A percentile compares a stretch with the other conserved stretches of the same genome.
Evolutionary conservation across 495 filamentous ascomycete genomes (phyloP).

Genomic region (Immersiella caudata): DNA sequence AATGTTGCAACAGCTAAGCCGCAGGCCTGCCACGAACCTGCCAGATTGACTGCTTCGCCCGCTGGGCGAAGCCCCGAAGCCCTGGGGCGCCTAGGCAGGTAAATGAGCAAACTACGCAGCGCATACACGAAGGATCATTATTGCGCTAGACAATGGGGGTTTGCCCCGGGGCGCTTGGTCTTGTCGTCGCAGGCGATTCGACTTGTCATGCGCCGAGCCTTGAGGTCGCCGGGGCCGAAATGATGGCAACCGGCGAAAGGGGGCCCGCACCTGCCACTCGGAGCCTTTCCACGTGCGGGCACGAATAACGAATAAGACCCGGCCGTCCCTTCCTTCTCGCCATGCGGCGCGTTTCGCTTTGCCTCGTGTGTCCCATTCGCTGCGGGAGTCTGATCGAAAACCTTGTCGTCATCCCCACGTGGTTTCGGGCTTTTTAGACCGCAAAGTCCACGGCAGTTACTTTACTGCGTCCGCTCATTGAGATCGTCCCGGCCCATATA

Average conservation of each 20-base stretch:
- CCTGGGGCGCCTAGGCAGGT: not conserved
- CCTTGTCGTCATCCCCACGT: slow-evolving; percentile 1
- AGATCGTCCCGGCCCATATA: not conserved
- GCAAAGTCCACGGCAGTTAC: slow-evolving; percentile 12
- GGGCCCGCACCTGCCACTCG: not conserved
- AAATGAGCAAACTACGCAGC: slow-evolving; percentile 2
- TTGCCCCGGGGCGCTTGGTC: not conserved
- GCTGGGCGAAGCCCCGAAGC: not conserved
- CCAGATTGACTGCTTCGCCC: not conserved
- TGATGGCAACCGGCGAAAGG: not conserved
- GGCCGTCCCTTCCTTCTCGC: not conserved
- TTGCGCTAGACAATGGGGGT: not conserved
- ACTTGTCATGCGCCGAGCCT: not conserved
- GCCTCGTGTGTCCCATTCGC: not conserved
- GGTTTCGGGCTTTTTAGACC: not conserved
- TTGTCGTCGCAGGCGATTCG: not conserved
- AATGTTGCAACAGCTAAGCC: not conserved
- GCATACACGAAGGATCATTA: slow-evolving; percentile 5
- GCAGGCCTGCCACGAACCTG: not conserved
- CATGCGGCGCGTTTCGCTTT: not conserved
- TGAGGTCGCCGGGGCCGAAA: not conserved
- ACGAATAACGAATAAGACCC: not conserved
- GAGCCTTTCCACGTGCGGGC: not conserved
- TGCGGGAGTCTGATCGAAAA: slow-evolving; percentile 3
- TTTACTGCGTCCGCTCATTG: slow-evolving; percentile 14